A percentile compares a stretch with the other conserved stretches of the same genome.
Conservation (phyloP, 352 stramenopile genomes). For the Globisporangium barbulae region DNA sequence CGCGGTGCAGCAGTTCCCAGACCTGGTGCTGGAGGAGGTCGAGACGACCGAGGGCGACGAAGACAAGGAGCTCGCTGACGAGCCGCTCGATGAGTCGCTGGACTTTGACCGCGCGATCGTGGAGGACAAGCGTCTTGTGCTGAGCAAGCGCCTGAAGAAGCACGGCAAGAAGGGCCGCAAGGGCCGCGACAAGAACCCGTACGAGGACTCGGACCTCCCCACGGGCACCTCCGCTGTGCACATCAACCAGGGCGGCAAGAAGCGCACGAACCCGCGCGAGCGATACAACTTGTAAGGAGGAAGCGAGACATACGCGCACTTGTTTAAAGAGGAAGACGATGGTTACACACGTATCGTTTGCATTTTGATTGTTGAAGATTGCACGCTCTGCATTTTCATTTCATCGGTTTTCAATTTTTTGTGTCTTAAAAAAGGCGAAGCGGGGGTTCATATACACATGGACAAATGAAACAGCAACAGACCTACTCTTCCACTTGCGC, state of each 20-base stretch:
- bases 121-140: slow-evolving; percentile 55
- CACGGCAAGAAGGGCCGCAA: slow-evolving; percentile 97
- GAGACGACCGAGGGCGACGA: slow-evolving; percentile 17
- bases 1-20: slow-evolving; percentile 54
- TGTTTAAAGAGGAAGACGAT: not conserved
- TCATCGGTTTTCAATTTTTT: slow-evolving; percentile 12
- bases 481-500: slow-evolving; percentile 11
- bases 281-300: slow-evolving; percentile 24
- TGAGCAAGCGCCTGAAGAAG: slow-evolving; percentile 87
- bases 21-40: slow-evolving; percentile 23
- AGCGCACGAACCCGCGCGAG: slow-evolving; percentile 57
- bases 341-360: not conserved
- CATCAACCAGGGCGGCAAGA: slow-evolving; percentile 75
- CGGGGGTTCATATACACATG: slow-evolving; percentile 16
- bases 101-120: slow-evolving; percentile 67
- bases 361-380: not conserved
- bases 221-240: slow-evolving; percentile 42
- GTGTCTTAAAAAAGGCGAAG: slow-evolving; percentile 7
- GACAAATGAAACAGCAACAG: slow-evolving; percentile 17
- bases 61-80: slow-evolving; percentile 17
- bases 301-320: not conserved
- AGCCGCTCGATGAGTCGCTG: slow-evolving; percentile 30
- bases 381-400: not conserved
- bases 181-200: slow-evolving; percentile 96
- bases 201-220: slow-evolving; percentile 86